Base-by-base conservation (phyloP, 345 rosid species). In the Corymbia maculata region DNA sequence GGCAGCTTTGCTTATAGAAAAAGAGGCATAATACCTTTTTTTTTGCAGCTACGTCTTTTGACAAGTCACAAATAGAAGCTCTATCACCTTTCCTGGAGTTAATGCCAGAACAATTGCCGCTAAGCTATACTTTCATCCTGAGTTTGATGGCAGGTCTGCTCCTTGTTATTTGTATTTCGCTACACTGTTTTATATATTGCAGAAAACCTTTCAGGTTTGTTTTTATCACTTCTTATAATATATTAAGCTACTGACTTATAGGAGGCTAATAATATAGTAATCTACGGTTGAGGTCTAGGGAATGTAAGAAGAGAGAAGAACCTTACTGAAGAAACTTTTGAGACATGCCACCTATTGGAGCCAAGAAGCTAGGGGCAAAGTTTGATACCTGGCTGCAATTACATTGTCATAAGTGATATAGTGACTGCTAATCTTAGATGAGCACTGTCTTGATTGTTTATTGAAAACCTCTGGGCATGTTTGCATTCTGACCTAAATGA, bases 11-110 rank as follows among this genome's bases (percentile, higher is more conserved):
- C 28, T 85, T n/a, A 51, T 45, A 36, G 4, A 44, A 49, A 55
- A 49, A 14, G 22, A 36, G 36, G 19, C 82, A 36, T 9, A 13
- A 36, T 36, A 2, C 82, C 36, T 85, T 86, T 87, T 90, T 88
- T 90, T 87, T 89, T 16, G 87, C 97, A 98, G 98, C 96, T 57
- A 96, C 99, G 64, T 96, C 97, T 88, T 96, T 93, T 88, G 90
- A 89, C 85, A 90, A 89, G 88, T 96, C 98, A 9, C 94, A 85
- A 50, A 88, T 95, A 89, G 95, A 91, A 89, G 86, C 94, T 86
- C 92, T 96, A 86, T 55, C 90, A 88, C 92, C 97, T 88, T 32
- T 97, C 53, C 88, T 93, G 88, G 93, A 93, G 86, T 36, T 92
- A 90, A 91, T 92, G 86, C 98, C 96, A 4, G 89, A 90, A 85